phyloP scores from a whole-genome alignment of 345 rosid genomes.

The Linum usitatissimum region DNA sequence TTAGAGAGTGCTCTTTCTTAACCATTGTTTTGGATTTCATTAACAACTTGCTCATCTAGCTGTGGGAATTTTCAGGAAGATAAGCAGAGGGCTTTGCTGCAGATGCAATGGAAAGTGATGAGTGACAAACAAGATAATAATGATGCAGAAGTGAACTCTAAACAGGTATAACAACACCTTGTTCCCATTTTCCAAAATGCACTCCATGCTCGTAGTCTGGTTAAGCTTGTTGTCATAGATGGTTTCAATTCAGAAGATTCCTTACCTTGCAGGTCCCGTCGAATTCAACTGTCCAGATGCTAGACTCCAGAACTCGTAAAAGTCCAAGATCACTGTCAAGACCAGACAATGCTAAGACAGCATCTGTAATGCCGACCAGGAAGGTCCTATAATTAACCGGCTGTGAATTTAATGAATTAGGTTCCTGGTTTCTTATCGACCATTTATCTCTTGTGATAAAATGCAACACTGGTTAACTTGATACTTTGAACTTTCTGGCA shows the following conservation, averaged over 20 bases:
- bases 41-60: neutral
- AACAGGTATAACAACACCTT: conserved; percentile 28
- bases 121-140: conserved; percentile 67
- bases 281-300: conserved; percentile 46
- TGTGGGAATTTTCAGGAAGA: conserved; percentile 47
- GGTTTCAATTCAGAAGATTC: neutral
- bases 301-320: conserved; percentile 34
- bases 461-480: too few relatives aligned
- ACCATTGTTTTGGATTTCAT: too few relatives aligned
- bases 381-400: neutral
- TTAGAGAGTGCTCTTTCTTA: neutral
- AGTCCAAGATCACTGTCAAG: conserved; percentile 16
- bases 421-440: too few relatives aligned
- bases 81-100: conserved; percentile 73
- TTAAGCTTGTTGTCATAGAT: neutral
- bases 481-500: conserved; percentile 1
- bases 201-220: neutral
- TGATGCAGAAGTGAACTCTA: conserved; percentile 54
- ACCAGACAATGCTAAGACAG: neutral
- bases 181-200: too few relatives aligned
- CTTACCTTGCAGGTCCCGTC: conserved; percentile 41
- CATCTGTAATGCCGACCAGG: neutral
- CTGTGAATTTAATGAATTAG: too few relatives aligned
- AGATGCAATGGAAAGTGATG: conserved; percentile 91
- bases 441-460: too few relatives aligned